phyloP scores from a whole-genome alignment of 768 basidiomycete genomes.

The Lanmaoa pseudosensibilis region DNA sequence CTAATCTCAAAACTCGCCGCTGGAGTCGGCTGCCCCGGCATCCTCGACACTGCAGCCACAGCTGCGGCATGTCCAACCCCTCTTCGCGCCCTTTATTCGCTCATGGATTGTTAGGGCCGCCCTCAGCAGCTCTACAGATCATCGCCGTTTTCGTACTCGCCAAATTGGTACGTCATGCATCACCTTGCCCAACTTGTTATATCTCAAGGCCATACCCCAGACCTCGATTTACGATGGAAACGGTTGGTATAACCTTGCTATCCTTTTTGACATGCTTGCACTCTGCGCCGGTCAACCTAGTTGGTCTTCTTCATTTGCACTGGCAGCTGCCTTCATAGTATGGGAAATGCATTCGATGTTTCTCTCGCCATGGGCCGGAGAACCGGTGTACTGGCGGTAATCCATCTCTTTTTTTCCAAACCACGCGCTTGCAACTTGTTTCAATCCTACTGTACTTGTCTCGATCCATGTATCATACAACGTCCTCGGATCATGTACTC shows the following conservation, averaged over 20 bases:
- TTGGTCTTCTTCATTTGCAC: not conserved
- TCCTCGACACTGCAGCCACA: conserved; percentile 3
- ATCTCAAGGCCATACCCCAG: not conserved
- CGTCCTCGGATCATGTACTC: not conserved
- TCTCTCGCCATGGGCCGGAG: not conserved
- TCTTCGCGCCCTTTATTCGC: not conserved
- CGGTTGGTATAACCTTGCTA: too few species aligned
- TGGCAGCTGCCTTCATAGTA: not conserved
- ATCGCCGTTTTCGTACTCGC: not conserved
- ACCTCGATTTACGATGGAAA: not conserved
- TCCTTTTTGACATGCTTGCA: not conserved
- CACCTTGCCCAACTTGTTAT: not conserved
- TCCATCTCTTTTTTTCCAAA: not conserved
- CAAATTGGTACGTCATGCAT: not conserved
- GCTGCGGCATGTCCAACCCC: not conserved
- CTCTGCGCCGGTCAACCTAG: not conserved
- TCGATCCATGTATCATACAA: not conserved
- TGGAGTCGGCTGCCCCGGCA: conserved; percentile 35
- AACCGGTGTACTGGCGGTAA: too few species aligned
- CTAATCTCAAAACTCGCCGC: conserved; percentile 4
- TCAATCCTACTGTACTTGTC: not conserved
- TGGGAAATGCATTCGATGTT: not conserved
- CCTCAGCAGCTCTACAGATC: not conserved
- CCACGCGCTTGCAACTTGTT: too few species aligned
- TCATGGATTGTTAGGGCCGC: not conserved